These are phyloP conservation scores for Davidsoniella eucalypti DNA, from an alignment of 2,329 filamentous ascomycete genomes.

Conservation along the genomic window DNA sequence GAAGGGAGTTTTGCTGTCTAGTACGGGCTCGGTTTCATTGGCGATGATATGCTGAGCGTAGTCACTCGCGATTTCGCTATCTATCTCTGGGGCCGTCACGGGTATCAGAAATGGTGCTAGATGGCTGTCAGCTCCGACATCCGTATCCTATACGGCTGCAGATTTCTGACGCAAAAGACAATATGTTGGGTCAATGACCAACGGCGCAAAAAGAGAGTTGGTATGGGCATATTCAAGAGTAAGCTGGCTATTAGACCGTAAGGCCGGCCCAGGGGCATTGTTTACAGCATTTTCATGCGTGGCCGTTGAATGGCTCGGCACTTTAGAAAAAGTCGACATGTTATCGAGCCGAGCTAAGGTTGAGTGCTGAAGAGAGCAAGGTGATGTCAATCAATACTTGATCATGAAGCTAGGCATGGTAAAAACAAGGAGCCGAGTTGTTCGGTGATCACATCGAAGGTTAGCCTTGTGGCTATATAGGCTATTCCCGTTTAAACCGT, in stretches of 20 bases:
- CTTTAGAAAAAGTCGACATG: no score
- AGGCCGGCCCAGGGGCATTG: no score
- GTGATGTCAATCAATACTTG: no score
- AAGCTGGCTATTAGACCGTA: not conserved
- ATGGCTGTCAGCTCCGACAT: slow-evolving; percentile 4
- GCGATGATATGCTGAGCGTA: slow-evolving; percentile 4
- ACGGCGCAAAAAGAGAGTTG: slow-evolving; percentile 7
- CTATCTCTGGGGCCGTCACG: not conserved
- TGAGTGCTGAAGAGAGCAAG: no score
- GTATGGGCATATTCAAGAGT: slow-evolving; percentile 14
- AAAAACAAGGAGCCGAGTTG: no score
- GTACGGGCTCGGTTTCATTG: not conserved
- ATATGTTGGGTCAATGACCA: slow-evolving; percentile 2
- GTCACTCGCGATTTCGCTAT: not conserved
- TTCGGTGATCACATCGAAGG: no score
- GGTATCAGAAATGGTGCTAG: slow-evolving; percentile 2
- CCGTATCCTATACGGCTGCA: not conserved
- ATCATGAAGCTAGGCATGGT: no score
- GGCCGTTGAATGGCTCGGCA: no score
- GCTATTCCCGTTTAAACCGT: no score
- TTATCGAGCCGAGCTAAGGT: no score
- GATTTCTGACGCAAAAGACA: slow-evolving; percentile 2
- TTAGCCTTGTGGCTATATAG: no score
- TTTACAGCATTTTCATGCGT: no score
- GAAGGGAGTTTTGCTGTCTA: not conserved